Evolutionary conservation across 202 grass and related monocot genomes (phyloP).

Genomic region (Cymbopogon flexuosus): DNA sequence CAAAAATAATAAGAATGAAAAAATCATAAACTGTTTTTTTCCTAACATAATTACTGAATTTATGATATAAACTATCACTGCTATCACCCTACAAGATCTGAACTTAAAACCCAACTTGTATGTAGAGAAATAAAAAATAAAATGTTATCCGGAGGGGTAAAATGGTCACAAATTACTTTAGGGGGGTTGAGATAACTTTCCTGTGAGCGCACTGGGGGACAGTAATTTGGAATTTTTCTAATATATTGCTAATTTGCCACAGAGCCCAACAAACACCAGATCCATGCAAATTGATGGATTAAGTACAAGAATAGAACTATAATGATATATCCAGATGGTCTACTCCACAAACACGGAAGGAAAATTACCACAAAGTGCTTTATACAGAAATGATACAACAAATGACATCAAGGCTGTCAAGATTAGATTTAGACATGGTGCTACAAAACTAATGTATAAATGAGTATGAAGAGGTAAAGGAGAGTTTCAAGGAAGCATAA

Average conservation of each 20-base stretch:
- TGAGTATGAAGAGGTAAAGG: not conserved
- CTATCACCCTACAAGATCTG: not conserved
- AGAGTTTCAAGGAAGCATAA: slow-evolving; percentile 10
- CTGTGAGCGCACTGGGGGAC: not conserved
- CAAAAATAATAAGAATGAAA: not conserved
- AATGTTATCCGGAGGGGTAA: not conserved
- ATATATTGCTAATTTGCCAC: not conserved
- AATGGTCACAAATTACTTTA: not conserved
- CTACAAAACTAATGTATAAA: slow-evolving; percentile 10
- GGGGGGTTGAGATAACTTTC: not conserved
- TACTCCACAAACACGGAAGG: not conserved
- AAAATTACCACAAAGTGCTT: slow-evolving; percentile 5
- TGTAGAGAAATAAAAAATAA: not conserved
- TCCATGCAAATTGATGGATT: slow-evolving; percentile 4
- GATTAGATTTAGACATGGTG: not conserved
- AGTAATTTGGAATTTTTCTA: not conserved
- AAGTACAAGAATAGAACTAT: not conserved
- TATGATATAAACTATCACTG: not conserved
- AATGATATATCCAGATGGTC: not conserved
- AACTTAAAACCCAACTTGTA: not conserved
- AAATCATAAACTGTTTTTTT: not conserved
- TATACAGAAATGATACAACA: not conserved
- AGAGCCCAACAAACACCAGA: not conserved
- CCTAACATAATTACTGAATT: not conserved
- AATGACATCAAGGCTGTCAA: slow-evolving; percentile 14